phyloP scores from a whole-genome alignment of 192 early-diverging fungal species.

The Backusella morwellensis region DNA sequence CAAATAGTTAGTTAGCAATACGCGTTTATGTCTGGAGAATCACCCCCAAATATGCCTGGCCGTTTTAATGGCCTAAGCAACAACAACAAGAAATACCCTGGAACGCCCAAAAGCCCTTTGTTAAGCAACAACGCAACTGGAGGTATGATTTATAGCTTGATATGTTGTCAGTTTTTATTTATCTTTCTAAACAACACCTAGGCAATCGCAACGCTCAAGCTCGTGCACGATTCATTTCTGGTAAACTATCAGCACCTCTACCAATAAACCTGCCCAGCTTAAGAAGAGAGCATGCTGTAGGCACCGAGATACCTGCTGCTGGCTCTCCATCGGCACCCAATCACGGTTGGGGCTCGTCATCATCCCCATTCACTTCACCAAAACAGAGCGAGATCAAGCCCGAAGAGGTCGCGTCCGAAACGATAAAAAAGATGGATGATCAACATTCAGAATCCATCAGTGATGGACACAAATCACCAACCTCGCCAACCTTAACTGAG shows the following conservation, averaged over 20 bases:
- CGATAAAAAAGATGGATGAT: not conserved
- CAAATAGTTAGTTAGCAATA: not conserved
- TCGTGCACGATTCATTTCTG: slow-evolving; percentile 21
- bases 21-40: slow-evolving; percentile 15
- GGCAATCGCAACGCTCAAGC: slow-evolving; percentile 12
- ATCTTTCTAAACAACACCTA: not conserved
- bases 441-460: not conserved
- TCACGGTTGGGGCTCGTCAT: slow-evolving; percentile 30
- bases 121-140: not conserved
- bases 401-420: not conserved
- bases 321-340: slow-evolving; percentile 11
- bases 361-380: slow-evolving; percentile 2
- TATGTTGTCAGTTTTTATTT: not conserved
- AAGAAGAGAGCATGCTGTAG: slow-evolving; percentile 32
- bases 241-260: slow-evolving; percentile 36
- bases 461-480: not conserved
- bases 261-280: slow-evolving; percentile 42
- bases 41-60: slow-evolving; percentile 3
- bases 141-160: not conserved
- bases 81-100: slow-evolving; percentile 15
- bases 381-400: not conserved
- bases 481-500: not conserved
- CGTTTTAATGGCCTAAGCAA: not conserved
- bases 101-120: slow-evolving; percentile 3
- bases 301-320: slow-evolving; percentile 20